phyloP scores from a whole-genome alignment of 371 early-diverging fungal genomes.

The Furculomyces boomerangus region DNA sequence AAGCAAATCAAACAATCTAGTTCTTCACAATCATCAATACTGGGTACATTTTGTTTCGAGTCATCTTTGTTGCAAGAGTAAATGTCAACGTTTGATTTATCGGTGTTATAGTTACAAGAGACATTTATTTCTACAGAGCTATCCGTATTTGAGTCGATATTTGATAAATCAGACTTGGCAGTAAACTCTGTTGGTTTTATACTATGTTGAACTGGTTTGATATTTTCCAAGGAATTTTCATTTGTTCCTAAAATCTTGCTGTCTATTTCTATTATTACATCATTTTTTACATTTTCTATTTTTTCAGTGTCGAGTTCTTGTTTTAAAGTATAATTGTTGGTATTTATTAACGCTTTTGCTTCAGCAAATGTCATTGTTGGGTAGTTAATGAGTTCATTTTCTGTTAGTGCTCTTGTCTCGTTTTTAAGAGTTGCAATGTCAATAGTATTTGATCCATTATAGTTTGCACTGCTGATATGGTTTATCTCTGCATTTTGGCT shows the following conservation, averaged over 20 bases:
- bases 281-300: neutral
- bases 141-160: too few relatives aligned
- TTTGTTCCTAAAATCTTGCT: neutral
- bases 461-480: too few relatives aligned
- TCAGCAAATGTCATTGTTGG: neutral
- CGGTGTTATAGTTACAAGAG: too few relatives aligned
- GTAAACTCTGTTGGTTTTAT: neutral
- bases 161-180: too few relatives aligned
- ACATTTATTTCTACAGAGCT: too few relatives aligned
- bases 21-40: neutral
- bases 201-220: neutral
- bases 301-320: neutral
- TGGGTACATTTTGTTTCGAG: too few relatives aligned
- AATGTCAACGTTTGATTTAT: too few relatives aligned
- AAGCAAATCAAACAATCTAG: conserved; percentile 1
- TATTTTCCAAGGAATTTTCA: neutral
- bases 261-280: neutral
- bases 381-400: neutral
- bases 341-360: neutral
- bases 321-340: neutral
- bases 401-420: neutral
- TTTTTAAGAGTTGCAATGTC: too few relatives aligned
- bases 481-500: too few relatives aligned
- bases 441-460: too few relatives aligned
- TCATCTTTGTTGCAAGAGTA: too few relatives aligned